Evolutionary conservation across 805 yeast genomes (phyloP), one percentile per base, ranked within the genome.

Genomic region (Candida anglica): DNA sequence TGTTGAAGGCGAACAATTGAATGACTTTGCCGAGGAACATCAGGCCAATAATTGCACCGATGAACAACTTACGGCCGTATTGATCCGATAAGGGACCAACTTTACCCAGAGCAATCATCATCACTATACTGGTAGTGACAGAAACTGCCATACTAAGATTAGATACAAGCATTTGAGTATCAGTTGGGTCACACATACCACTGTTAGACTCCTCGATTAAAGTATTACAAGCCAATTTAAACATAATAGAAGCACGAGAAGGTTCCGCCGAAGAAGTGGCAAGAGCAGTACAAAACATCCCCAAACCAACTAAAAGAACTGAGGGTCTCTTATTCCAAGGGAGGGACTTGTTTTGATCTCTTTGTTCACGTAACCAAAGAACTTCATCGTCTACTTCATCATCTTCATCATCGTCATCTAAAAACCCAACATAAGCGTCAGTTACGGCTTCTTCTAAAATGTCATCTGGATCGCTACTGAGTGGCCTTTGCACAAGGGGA

Each of bases 321-420:
- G 81, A 70, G 0, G 89, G 89, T 27, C 81, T 60, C 19, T 60
- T 61, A 34, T 70, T 56, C 83, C 86, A 80, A 14, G 65, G 63
- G 19, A 74, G 35, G 3, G 59, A 38, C 39, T 58, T 50, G 47
- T 75, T 75, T 23, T 60, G 53, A 3, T 45, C 17, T 28, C 79
- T 59, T 33, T 71, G 73, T 40, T 77, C 80, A 11, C 72, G 47
- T 11, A 75, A 49, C 71, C 79, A 69, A 5, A 69, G 51, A 6
- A 63, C 60, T 36, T 73, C 78, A 26, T 65, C 72, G 30, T 62
- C 62, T 19, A 41, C 37, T 14, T 47, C 51, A 6, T 56, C 62
- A 13, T 52, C 58, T 9, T 59, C 56, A 5, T 60, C 54, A 6
- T 38, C 42, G 4, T 43, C 53, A n/a, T 30, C 36, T 13, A 20